Percentiles rank a stretch among this genome's conserved stretches.
These are phyloP conservation scores for Tolypocladium pustulatum DNA, from an alignment of 2,329 filamentous ascomycete species.

Conservation along the genomic window DNA sequence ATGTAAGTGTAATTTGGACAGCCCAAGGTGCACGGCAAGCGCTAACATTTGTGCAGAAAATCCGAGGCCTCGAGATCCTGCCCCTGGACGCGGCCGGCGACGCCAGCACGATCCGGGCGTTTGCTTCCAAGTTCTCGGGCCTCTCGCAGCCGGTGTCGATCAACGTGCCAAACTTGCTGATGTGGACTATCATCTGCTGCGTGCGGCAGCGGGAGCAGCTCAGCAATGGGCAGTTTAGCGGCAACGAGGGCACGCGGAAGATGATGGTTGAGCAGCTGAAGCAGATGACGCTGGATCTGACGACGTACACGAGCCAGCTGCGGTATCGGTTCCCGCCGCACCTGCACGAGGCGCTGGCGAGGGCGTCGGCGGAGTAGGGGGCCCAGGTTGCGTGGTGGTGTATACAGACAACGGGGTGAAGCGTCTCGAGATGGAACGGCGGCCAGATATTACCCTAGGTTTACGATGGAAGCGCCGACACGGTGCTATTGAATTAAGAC, in stretches of 20 bases:
- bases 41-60: slow-evolving; percentile 43
- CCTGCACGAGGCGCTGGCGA: slow-evolving; percentile 79
- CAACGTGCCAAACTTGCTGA: slow-evolving; percentile 81
- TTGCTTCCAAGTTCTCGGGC: slow-evolving; percentile 69
- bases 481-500: background rate
- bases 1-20: slow-evolving; percentile 33
- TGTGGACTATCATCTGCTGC: slow-evolving; percentile 89
- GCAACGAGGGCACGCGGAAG: slow-evolving; percentile 53
- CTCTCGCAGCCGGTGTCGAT: slow-evolving; percentile 73
- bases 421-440: background rate
- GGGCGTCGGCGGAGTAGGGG: slow-evolving; percentile 58
- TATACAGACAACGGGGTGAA: background rate
- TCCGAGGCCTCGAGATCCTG: slow-evolving; percentile 65
- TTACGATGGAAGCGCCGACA: background rate
- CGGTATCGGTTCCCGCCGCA: slow-evolving; percentile 80
- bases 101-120: slow-evolving; percentile 66
- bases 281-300: slow-evolving; percentile 78
- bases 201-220: slow-evolving; percentile 66
- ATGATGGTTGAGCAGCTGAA: slow-evolving; percentile 61
- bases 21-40: background rate
- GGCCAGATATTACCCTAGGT: background rate
- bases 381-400: background rate
- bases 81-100: slow-evolving; percentile 68
- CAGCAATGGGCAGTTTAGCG: slow-evolving; percentile 61
- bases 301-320: slow-evolving; percentile 87